Conservation (phyloP, 2,329 filamentous ascomycete species). For the Diatrype stigma region DNA sequence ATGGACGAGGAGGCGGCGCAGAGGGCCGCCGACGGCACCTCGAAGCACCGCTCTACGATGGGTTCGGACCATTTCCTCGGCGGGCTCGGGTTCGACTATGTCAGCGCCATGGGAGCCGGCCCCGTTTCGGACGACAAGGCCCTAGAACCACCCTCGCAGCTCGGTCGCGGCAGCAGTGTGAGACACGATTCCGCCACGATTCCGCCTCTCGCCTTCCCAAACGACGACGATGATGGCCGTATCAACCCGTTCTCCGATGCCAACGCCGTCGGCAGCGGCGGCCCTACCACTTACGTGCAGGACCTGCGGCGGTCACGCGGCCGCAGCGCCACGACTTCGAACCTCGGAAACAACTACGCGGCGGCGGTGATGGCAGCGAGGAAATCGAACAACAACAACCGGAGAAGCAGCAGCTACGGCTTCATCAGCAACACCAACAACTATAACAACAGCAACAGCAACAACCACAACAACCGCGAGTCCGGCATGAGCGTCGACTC, state of each 20-base stretch:
- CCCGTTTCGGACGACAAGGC: conserved; percentile 48
- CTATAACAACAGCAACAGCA: conserved; percentile 22
- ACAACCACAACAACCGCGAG: conserved; percentile 39
- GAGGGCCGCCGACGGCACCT: conserved; percentile 22
- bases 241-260: conserved; percentile 47
- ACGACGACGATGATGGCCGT: conserved; percentile 3
- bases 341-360: conserved; percentile 16
- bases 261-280: conserved; percentile 36
- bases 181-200: conserved; percentile 35
- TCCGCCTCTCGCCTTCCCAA: conserved; percentile 28
- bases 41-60: conserved; percentile 24
- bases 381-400: conserved; percentile 36
- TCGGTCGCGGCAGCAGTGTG: conserved; percentile 9
- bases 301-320: conserved; percentile 47
- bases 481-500: conserved; percentile 38
- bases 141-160: conserved; percentile 1
- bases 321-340: conserved; percentile 35
- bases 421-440: conserved; percentile 26
- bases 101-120: conserved; percentile 7
- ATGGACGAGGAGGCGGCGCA: conserved; percentile 35
- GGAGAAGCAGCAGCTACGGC: conserved; percentile 23
- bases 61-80: conserved; percentile 37
- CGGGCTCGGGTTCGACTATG: conserved; percentile 34
- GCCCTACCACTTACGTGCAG: conserved; percentile 38
- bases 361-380: conserved; percentile 21